Evolutionary conservation across 2,329 filamentous ascomycete species (phyloP).

Genomic region (Cladosporium sp.): DNA sequence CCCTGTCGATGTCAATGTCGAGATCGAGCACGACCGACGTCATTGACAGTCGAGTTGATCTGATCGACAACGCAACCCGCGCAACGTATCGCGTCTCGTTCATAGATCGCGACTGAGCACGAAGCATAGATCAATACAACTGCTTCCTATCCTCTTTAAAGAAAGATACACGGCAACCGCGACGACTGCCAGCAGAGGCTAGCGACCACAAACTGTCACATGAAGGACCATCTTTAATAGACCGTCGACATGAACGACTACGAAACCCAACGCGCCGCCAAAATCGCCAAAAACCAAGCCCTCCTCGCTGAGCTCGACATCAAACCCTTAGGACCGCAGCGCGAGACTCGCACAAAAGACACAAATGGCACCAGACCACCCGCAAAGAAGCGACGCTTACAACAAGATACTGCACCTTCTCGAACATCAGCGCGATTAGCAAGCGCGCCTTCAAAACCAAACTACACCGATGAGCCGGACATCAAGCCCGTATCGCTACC

Average conservation of each 20-base stretch:
- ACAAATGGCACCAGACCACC: slow-evolving; percentile 15
- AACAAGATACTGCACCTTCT: slow-evolving; percentile 32
- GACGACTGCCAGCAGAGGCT: too few relatives aligned
- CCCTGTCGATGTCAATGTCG: too few relatives aligned
- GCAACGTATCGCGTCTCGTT: too few relatives aligned
- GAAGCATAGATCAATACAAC: too few relatives aligned
- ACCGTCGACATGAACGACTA: slow-evolving; percentile 37
- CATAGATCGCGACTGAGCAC: too few relatives aligned
- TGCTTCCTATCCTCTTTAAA: too few relatives aligned
- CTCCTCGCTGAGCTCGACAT: slow-evolving; percentile 47
- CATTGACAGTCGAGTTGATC: too few relatives aligned
- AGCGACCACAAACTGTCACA: slow-evolving; percentile 28
- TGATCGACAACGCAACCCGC: too few relatives aligned
- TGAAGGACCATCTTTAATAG: slow-evolving; percentile 14
- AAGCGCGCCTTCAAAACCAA: slow-evolving; percentile 31
- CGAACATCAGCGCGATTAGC: slow-evolving; percentile 49
- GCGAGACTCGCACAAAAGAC: slow-evolving; percentile 5
- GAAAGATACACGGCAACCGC: too few relatives aligned
- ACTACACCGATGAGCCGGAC: slow-evolving; percentile 37
- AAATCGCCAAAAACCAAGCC: slow-evolving; percentile 48
- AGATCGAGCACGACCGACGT: too few relatives aligned
- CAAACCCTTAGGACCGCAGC: slow-evolving; percentile 23
- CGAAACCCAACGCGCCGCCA: slow-evolving; percentile 43
- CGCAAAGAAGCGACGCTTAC: slow-evolving; percentile 41
- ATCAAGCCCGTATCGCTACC: slow-evolving; percentile 24